Base-by-base conservation (phyloP, 176 grass and related monocot genomes). In the Aegilops longissima region DNA sequence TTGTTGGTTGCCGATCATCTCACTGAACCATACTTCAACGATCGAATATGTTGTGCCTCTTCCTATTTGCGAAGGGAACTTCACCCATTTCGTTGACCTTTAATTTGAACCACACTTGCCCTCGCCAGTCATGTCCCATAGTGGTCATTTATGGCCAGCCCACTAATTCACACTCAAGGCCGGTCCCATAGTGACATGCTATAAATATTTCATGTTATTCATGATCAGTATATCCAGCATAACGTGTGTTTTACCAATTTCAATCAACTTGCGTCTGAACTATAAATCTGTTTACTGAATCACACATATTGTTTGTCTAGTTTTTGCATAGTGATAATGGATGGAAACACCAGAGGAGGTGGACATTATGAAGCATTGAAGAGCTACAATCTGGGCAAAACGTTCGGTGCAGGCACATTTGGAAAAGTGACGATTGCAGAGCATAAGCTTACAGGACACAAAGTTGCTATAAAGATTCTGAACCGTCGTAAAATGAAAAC, bases 381-480 rank as follows among this genome's bases (percentile, higher is more conserved):
- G 77, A 95, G 90, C 69, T 98, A 98, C 78, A 95, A 66, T 49
- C 69, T 98, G 9, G 96, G 96, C 63, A 92, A 86, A 73, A 98
- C 91, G 68, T 89, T 98, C 77, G 93, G 96, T 77, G 89, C 92
- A 86, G 93, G 96, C 59, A 89, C 93, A 76, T 95, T 94, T 91
- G 96, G 86, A 42, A 98, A 98, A 86, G 93, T 98, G 6, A 95
- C 94, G 77, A 88, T 98, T 81, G 96, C 96, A 11, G 93, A 95
- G 78, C 96, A 98, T 90, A 92, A 92, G 80, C 58, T 79, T 77
- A 95, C 96, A 38, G 90, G 96, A 13, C 93, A 93, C 39, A 87
- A 51, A 75, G 93, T 98, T 75, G 93, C 96, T 52, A 87, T 98
- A 86, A 98, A 98, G 88, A 92, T 98, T 52, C 80, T 98, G 11